Evolutionary conservation across 345 rosid species (phyloP).

Genomic region (Viola odorata): DNA sequence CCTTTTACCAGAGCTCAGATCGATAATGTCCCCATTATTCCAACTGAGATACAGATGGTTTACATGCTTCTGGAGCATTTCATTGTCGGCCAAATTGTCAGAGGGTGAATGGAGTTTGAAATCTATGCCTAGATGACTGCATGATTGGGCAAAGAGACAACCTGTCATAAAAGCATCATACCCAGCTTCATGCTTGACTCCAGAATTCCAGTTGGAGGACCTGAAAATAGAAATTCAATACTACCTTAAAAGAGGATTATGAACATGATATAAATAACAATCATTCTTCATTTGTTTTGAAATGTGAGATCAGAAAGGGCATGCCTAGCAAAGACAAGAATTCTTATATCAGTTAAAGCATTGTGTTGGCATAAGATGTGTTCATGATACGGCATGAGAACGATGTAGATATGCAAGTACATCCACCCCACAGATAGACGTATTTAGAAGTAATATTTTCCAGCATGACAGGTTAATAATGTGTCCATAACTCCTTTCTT

Average conservation of each 20-base stretch:
- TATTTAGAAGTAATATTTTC: neutral
- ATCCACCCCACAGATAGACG: neutral
- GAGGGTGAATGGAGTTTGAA: conserved; percentile 40
- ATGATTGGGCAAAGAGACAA: conserved; percentile 80
- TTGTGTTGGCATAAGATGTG: too few relatives aligned
- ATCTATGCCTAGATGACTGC: conserved; percentile 67
- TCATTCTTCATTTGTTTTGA: neutral
- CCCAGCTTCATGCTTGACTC: conserved; percentile 95
- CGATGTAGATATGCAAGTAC: neutral
- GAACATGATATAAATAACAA: too few relatives aligned
- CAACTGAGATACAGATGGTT: conserved; percentile 83
- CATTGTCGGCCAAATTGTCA: conserved; percentile 38
- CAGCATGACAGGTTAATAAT: neutral
- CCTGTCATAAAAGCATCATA: conserved; percentile 99
- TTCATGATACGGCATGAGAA: neutral
- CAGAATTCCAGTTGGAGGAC: conserved; percentile 67
- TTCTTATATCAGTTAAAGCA: neutral
- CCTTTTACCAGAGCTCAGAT: conserved; percentile 49
- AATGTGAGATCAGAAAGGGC: neutral
- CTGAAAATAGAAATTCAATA: conserved; percentile 36
- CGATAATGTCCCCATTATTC: conserved; percentile 59
- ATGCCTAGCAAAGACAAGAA: neutral
- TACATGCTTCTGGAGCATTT: conserved; percentile 55
- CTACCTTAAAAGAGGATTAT: neutral
- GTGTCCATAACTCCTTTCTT: neutral